phyloP scores from a whole-genome alignment of 2,329 filamentous ascomycete genomes.

The Cryphonectria parasitica region DNA sequence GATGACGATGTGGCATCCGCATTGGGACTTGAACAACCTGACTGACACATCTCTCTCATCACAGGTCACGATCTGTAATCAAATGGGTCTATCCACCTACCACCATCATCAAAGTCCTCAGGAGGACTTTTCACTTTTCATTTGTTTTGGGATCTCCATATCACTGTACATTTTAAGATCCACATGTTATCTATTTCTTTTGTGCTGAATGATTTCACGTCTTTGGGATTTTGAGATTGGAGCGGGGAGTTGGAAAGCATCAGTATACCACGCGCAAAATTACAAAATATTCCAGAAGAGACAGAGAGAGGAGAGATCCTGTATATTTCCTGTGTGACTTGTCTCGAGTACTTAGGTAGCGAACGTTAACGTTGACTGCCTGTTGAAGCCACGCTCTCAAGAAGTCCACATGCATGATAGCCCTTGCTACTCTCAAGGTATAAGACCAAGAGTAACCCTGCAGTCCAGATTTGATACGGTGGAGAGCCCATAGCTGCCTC shows the following conservation, averaged over 20 bases:
- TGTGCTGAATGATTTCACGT: neutral
- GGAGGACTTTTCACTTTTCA: neutral
- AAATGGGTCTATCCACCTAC: neutral
- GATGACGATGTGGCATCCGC: neutral
- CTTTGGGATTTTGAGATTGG: neutral
- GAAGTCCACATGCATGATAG: neutral
- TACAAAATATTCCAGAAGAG: neutral
- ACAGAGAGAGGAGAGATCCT: too few species aligned
- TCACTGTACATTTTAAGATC: neutral
- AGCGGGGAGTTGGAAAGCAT: neutral
- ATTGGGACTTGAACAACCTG: neutral
- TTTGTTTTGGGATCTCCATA: neutral
- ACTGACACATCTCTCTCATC: neutral
- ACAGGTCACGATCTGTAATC: conserved; percentile 4
- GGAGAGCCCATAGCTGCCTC: neutral
- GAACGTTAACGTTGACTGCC: neutral
- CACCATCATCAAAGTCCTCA: neutral
- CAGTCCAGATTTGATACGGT: neutral
- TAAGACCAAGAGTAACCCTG: neutral
- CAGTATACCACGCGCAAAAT: neutral
- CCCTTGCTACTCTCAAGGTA: neutral
- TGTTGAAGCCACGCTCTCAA: neutral
- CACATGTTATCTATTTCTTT: neutral
- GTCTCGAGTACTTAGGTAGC: neutral
- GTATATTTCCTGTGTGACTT: neutral